Evolutionary conservation across 352 stramenopile species (phyloP), one percentile per base, ranked within the genome.

Genomic region (Pythium apleroticum): DNA sequence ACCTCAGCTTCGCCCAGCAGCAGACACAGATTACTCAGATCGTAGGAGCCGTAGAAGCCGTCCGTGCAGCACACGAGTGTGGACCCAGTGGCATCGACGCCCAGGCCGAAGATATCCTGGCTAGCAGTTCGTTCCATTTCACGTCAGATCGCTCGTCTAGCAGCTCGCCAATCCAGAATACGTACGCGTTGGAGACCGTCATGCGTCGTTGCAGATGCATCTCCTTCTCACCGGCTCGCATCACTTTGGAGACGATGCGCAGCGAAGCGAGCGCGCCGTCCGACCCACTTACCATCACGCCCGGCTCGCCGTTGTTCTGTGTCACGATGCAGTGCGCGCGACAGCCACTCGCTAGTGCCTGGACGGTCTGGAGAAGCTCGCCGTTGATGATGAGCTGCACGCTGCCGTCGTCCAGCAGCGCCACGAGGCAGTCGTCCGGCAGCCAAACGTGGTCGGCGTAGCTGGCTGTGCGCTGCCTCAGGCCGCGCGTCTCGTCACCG

Each of bases 381-480:
- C 77, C 81, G 33, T 94, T 90, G 43, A 90, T 69, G 17, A 94
- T 76, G 2, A 91, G 72, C 64, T 94, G 83, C 45, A 94, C 77
- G 55, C 86, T 81, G 24, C 85, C 85, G 59, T 89, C 77, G 27
- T 90, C 80, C 0, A 94, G 75, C 19, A 94, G 55, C 3, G 78
- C 84, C 0, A 94, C 71, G 1, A 94, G 55, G 2, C 77, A 80
- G 50, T 94, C 83, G 20, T 86, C 76, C 0, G 73, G 80, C 4
- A 94, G 59, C 85, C 85, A 94, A 12, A 77, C 66, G 64, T 94
- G 84, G 54, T 94, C 85, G 0, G 76, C 78, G 33, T 91, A 94
- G 45, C 60, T 67, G 52, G 80, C 52, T 68, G 72, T 27, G 72
- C 28, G 71, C 53, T 71, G 76, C 35, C 80, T 75, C 10, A 71